Conservation (phyloP, 2,329 filamentous ascomycete genomes). For the Fusarium setosum region DNA sequence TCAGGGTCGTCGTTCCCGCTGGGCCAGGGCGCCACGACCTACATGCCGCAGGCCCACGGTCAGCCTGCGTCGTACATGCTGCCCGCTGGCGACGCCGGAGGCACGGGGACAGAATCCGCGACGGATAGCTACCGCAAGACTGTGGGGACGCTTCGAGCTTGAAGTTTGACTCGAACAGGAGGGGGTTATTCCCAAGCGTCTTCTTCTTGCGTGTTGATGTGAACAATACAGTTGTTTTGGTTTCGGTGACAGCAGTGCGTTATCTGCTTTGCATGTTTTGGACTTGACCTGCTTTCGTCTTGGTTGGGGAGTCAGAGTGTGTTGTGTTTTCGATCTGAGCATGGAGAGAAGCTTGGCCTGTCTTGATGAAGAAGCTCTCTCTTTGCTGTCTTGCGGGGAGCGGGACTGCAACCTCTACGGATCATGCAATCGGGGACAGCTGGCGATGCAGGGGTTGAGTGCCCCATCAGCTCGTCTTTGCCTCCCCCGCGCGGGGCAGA, state of each 20-base stretch:
- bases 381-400: neutral
- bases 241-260: conserved; percentile 7
- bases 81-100: conserved; percentile 25
- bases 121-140: conserved; percentile 34
- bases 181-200: neutral
- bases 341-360: neutral
- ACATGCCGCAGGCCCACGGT: conserved; percentile 13
- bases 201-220: neutral
- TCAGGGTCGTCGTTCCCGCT: conserved; percentile 19
- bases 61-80: conserved; percentile 35
- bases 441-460: neutral
- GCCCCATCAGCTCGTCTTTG: conserved; percentile 17
- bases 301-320: conserved; percentile 9
- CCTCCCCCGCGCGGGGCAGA: conserved; percentile 6
- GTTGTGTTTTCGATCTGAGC: conserved; percentile 1
- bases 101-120: conserved; percentile 9
- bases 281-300: neutral
- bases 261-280: conserved; percentile 2
- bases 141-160: conserved; percentile 27
- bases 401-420: neutral
- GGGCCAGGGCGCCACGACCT: conserved; percentile 19
- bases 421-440: conserved; percentile 14
- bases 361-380: neutral
- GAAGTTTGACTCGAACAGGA: neutral
- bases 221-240: neutral